Conservation (phyloP, 2,329 filamentous ascomycete genomes). For the Colletotrichum paranaense region DNA sequence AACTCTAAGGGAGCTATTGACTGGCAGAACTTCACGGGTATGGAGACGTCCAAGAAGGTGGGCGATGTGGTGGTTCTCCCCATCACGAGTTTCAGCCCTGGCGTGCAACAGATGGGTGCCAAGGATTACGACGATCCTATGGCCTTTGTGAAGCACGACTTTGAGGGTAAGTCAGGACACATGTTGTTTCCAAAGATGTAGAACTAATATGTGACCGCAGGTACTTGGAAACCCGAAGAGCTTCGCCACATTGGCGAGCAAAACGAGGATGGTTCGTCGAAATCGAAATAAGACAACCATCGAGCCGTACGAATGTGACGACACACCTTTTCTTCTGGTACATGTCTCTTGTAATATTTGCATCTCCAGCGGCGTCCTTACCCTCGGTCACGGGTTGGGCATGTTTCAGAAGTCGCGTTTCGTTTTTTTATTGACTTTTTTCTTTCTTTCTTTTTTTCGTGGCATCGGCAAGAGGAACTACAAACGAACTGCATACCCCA, state of each 20-base stretch:
- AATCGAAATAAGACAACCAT: constrained; percentile 6
- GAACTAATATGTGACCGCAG: constrained; percentile 50
- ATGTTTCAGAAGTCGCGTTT: constrained; percentile 4
- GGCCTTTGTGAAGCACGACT: constrained; percentile 97
- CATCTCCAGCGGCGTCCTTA: constrained; percentile 24
- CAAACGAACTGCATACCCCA: constrained; percentile 24
- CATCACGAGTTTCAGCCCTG: constrained; percentile 97
- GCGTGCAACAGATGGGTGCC: constrained; percentile 92
- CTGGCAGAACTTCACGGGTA: constrained; percentile 89
- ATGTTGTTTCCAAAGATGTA: not conserved
- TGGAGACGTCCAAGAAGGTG: constrained; percentile 84
- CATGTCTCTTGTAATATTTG: constrained; percentile 25
- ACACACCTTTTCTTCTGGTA: constrained; percentile 5
- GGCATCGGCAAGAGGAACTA: constrained; percentile 1
- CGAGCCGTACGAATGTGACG: constrained; percentile 1
- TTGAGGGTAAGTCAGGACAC: constrained; percentile 76
- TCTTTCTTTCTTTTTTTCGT: constrained; percentile 6
- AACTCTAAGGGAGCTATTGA: constrained; percentile 79
- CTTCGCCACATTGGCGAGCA: constrained; percentile 75
- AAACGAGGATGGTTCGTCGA: constrained; percentile 35
- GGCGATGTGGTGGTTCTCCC: constrained; percentile 94
- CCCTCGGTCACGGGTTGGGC: constrained; percentile 1
- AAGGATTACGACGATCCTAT: constrained; percentile 90
- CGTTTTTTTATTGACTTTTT: constrained; percentile 3
- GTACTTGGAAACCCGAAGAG: constrained; percentile 80